phyloP scores from a whole-genome alignment of 371 early-diverging fungal species.

The Mucor circinelloides region DNA sequence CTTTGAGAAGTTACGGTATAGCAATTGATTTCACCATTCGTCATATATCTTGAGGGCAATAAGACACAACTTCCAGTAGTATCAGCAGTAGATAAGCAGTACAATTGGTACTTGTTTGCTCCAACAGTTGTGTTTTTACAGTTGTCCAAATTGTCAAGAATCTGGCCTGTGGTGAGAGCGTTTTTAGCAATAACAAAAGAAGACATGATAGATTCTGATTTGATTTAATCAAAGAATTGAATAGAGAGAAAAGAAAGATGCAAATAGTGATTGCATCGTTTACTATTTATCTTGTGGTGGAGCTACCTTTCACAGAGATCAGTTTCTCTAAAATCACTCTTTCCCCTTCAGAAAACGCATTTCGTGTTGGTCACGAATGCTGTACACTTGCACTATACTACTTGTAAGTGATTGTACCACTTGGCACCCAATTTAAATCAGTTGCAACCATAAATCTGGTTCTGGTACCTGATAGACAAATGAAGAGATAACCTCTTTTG shows the following conservation, averaged over 20 bases:
- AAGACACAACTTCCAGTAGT: not conserved
- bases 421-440: not conserved
- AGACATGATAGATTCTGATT: not conserved
- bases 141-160: not conserved
- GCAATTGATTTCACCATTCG: constrained; percentile 4
- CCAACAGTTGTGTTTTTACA: constrained; percentile 13
- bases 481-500: not conserved
- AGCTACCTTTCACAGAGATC: not conserved
- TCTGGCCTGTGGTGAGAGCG: not conserved
- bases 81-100: not conserved
- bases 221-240: not conserved
- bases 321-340: not conserved
- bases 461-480: not conserved
- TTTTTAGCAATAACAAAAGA: not conserved
- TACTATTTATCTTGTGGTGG: not conserved
- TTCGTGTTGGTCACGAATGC: not conserved
- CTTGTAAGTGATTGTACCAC: not conserved
- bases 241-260: not conserved
- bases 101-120: constrained; percentile 11
- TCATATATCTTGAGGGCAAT: constrained; percentile 3
- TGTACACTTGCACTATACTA: not conserved
- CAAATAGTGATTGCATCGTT: not conserved
- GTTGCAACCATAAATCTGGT: not conserved
- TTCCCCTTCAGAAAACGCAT: not conserved
- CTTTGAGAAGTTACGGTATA: constrained; percentile 3